phyloP scores from a whole-genome alignment of 1,284 basidiomycete genomes.

The Thecaphora frezii region DNA sequence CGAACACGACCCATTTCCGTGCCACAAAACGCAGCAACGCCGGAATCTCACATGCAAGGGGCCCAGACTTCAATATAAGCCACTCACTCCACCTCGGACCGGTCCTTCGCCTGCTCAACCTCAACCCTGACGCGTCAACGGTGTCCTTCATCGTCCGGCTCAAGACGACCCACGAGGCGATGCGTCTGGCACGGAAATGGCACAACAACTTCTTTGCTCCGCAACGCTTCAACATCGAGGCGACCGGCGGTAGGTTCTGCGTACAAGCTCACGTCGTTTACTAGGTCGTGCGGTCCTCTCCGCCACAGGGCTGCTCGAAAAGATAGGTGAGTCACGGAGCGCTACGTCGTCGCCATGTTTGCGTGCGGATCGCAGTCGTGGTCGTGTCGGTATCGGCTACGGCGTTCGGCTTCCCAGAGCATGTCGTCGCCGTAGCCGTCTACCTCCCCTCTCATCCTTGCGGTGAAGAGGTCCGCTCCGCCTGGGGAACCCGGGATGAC shows the following conservation, averaged over 20 bases:
- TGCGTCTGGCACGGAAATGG: conserved; percentile 43
- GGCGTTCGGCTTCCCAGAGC: too few relatives aligned
- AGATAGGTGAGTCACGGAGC: too few relatives aligned
- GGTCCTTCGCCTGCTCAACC: conserved; percentile 17
- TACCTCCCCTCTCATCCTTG: background rate
- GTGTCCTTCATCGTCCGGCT: conserved; percentile 25
- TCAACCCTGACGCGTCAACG: conserved; percentile 25
- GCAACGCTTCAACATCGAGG: conserved; percentile 35
- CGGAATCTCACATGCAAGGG: background rate
- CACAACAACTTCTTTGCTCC: conserved; percentile 43
- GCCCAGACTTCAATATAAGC: conserved; percentile 1
- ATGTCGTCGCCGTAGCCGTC: background rate
- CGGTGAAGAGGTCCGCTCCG: background rate
- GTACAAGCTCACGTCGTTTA: conserved; percentile 42
- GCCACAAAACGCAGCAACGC: conserved; percentile 12
- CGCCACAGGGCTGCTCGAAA: background rate
- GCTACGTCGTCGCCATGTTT: background rate
- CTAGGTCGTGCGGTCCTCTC: conserved; percentile 2
- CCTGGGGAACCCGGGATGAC: too few relatives aligned
- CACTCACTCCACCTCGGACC: conserved; percentile 20
- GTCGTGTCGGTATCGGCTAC: too few relatives aligned
- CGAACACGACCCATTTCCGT: conserved; percentile 22
- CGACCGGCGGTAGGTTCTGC: conserved; percentile 38
- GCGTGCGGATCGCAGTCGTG: too few relatives aligned
- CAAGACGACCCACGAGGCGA: conserved; percentile 28